Evolutionary conservation across 148 eudicot species (phyloP).

Genomic region (Amaranthus palmeri): DNA sequence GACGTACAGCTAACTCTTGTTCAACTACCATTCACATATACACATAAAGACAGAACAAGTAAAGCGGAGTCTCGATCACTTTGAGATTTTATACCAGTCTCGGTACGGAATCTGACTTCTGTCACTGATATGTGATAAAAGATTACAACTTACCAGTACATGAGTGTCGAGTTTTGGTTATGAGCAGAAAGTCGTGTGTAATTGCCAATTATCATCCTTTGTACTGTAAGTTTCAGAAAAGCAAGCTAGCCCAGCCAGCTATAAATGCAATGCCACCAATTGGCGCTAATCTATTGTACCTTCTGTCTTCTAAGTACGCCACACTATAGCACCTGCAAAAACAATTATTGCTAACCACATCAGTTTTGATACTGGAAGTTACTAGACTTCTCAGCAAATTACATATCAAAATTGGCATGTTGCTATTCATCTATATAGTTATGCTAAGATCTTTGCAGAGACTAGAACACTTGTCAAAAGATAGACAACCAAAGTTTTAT

Average conservation of each 20-base stretch:
- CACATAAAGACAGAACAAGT: not conserved
- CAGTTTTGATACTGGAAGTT: not conserved
- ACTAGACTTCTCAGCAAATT: not conserved
- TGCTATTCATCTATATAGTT: too few species aligned
- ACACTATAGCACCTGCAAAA: constrained; percentile 71
- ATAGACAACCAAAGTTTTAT: not conserved
- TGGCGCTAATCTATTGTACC: constrained; percentile 65
- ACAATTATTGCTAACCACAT: not conserved
- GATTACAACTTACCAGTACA: not conserved
- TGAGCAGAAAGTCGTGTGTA: not conserved
- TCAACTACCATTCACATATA: not conserved
- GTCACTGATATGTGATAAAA: too few species aligned
- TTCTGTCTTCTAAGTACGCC: constrained; percentile 81
- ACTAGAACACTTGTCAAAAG: not conserved
- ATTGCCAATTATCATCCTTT: not conserved
- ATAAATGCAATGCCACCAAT: constrained; percentile 89
- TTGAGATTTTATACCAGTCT: not conserved
- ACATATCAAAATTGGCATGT: not conserved
- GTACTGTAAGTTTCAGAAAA: constrained; percentile 36
- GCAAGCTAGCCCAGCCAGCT: constrained; percentile 87
- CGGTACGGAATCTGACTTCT: not conserved
- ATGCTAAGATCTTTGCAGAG: too few species aligned
- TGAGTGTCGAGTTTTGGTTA: not conserved
- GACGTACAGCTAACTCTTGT: not conserved
- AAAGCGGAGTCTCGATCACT: not conserved